A percentile compares a stretch with the other conserved stretches of the same genome.
Conservation (phyloP, 257 asterid genomes). For the Solanum medicagineum region DNA sequence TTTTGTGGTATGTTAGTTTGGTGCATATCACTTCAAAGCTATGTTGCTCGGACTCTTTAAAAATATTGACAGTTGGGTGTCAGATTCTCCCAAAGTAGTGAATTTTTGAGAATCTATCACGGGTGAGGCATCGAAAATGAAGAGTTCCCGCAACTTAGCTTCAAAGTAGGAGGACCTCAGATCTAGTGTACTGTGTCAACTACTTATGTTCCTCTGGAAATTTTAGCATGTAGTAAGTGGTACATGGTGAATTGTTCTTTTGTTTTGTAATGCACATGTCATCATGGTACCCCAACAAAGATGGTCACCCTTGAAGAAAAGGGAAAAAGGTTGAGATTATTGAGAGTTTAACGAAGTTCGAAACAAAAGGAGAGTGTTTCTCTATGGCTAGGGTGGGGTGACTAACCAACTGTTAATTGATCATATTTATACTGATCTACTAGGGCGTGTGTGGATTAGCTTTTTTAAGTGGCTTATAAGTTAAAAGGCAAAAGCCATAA, state of each 20-base stretch:
- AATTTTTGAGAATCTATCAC: too few species aligned
- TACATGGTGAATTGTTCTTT: neutral
- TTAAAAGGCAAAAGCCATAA: too few species aligned
- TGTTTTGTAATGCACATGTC: neutral
- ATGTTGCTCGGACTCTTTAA: too few species aligned
- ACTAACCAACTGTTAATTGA: neutral
- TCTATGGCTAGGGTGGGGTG: neutral
- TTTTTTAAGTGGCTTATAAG: too few species aligned
- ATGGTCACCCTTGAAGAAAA: neutral
- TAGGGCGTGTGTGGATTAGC: too few species aligned
- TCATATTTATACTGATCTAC: neutral
- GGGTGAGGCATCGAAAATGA: too few species aligned
- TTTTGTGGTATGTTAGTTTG: neutral
- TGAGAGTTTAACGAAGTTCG: neutral
- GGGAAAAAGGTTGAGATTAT: neutral
- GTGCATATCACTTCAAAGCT: neutral
- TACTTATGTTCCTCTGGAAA: neutral
- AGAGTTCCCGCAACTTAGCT: too few species aligned
- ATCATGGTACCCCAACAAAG: neutral
- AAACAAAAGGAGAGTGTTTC: neutral
- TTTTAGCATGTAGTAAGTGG: neutral
- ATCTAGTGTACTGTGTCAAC: neutral
- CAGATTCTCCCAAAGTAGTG: too few species aligned
- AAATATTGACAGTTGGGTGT: too few species aligned
- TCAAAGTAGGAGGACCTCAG: neutral